phyloP scores from a whole-genome alignment of 2,329 filamentous ascomycete genomes.

The Colletotrichum sp. region DNA sequence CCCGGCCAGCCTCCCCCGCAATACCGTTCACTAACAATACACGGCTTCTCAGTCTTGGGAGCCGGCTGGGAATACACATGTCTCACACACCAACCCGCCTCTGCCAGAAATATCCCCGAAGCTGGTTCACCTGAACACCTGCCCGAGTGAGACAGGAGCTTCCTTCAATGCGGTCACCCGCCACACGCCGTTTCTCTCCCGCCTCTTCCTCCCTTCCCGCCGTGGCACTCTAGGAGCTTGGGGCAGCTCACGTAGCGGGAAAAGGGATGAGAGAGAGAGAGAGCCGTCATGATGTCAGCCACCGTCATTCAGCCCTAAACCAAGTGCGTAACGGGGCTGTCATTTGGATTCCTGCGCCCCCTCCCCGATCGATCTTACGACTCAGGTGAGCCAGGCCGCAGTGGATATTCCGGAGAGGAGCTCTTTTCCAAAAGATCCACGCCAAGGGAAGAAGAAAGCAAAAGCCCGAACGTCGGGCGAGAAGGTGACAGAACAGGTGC shows the following conservation, averaged over 20 bases:
- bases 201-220: not conserved
- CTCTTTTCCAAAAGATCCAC: not conserved
- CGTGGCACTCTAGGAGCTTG: not conserved
- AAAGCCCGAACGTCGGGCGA: not conserved
- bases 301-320: slow-evolving; percentile 1
- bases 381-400: not conserved
- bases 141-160: not conserved
- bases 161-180: not conserved
- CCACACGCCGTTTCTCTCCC: not conserved
- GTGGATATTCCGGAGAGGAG: not conserved
- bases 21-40: not conserved
- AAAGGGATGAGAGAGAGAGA: not conserved
- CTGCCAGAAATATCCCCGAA: not conserved
- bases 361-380: not conserved
- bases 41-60: not conserved
- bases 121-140: not conserved
- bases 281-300: slow-evolving; percentile 13
- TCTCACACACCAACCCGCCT: not conserved
- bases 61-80: not conserved
- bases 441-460: not conserved
- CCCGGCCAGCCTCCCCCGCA: not conserved
- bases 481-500: not conserved
- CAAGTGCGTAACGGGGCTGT: not conserved
- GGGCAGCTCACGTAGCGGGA: not conserved
- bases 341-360: not conserved